Evolutionary conservation across 768 basidiomycete genomes (phyloP).

Genomic region (Hypsizygus marmoreus): DNA sequence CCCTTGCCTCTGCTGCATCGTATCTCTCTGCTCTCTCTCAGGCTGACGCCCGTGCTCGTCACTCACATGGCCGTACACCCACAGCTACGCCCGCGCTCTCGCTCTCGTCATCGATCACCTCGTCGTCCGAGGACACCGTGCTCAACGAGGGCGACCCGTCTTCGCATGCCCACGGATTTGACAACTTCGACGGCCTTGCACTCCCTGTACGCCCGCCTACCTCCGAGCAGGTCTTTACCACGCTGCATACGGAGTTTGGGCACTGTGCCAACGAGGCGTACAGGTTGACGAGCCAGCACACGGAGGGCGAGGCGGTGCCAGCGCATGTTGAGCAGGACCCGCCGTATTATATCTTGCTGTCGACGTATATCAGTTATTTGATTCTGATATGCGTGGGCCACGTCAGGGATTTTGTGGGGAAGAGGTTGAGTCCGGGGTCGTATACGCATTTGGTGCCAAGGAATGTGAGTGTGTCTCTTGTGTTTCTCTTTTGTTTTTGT

Average conservation of each 20-base stretch:
- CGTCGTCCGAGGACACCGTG: conserved; percentile 68
- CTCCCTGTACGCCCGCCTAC: conserved; percentile 71
- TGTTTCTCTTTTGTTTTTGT: conserved; percentile 1
- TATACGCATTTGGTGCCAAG: conserved; percentile 84
- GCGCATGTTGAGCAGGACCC: conserved; percentile 77
- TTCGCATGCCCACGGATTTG: too few species aligned
- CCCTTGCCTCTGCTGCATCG: conserved; percentile 42
- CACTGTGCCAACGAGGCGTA: conserved; percentile 80
- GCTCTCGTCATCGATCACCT: conserved; percentile 70
- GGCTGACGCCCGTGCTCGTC: conserved; percentile 67
- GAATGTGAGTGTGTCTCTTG: conserved; percentile 60
- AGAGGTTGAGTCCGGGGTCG: conserved; percentile 64
- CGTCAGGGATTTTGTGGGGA: conserved; percentile 93
- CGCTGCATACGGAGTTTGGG: conserved; percentile 90
- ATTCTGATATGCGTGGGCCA: conserved; percentile 92
- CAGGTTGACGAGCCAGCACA: conserved; percentile 68
- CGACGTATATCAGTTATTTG: conserved; percentile 93
- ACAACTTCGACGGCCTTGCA: conserved; percentile 56
- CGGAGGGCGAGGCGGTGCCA: conserved; percentile 48
- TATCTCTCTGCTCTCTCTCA: conserved; percentile 47
- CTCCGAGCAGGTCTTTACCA: conserved; percentile 76
- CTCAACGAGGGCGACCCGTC: conserved; percentile 55
- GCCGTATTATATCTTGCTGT: conserved; percentile 88
- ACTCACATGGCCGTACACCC: conserved; percentile 41
- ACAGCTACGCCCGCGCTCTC: conserved; percentile 73